Conservation (phyloP, 2,329 filamentous ascomycete species). For the Exophiala xenobiotica region DNA sequence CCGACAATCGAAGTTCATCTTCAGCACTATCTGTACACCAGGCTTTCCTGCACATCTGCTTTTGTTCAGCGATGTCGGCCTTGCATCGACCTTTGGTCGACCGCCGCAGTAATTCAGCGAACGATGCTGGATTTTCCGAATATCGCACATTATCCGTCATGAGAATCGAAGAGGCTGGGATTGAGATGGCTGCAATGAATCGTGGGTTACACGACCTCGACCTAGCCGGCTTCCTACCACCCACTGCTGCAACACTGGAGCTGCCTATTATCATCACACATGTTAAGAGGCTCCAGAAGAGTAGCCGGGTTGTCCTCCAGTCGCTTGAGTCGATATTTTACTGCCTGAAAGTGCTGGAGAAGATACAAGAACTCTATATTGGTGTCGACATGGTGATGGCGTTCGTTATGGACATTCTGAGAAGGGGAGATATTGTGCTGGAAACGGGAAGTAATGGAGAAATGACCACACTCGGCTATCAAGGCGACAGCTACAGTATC, state of each 20-base stretch:
- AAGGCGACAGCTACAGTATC: not conserved
- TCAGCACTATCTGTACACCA: not conserved
- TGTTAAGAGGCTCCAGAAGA: not conserved
- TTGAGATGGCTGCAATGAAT: not conserved
- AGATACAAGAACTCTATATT: not conserved
- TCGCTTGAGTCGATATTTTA: conserved; percentile 2
- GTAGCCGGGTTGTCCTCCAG: not conserved
- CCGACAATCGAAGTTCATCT: not conserved
- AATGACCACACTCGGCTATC: not conserved
- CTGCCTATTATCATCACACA: conserved; percentile 1
- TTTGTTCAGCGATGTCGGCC: not conserved
- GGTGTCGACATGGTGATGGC: conserved; percentile 2
- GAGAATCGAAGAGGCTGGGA: conserved; percentile 2
- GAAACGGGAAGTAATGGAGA: not conserved
- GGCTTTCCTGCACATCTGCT: conserved; percentile 1
- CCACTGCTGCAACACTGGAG: not conserved
- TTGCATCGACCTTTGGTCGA: not conserved
- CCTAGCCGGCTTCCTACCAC: not conserved
- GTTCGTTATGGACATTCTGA: not conserved
- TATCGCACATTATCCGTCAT: not conserved
- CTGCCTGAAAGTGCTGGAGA: conserved; percentile 6
- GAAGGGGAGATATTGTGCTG: not conserved
- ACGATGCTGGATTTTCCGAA: not conserved
- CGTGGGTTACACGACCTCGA: not conserved
- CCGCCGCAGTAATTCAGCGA: not conserved